Base-by-base conservation (phyloP, 129 eudicot genomes). In the Lactuca saligna region DNA sequence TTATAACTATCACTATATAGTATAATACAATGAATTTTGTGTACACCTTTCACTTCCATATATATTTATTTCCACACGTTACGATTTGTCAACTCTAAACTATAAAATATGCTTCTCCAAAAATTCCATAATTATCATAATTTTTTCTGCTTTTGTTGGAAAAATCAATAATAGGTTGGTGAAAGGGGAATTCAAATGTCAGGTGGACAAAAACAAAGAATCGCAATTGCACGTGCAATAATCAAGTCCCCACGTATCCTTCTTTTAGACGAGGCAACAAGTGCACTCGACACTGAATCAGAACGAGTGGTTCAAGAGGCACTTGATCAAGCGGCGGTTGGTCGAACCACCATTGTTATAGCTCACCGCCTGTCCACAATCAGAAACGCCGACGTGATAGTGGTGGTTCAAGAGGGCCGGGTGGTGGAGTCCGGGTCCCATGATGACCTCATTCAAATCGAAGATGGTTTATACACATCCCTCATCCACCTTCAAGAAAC, bases 331-430 rank as follows among this genome's bases (percentile, higher is more conserved):
- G 96, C 95, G 0, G 88, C 87, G 0, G 77, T 83, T 3, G 99
- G 97, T 41, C 87, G 96, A 68, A 89, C 97, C 79, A 89, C 99
- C 59, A 87, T 94, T 63, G 74, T 85, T 57, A 83, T 94, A 35
- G 99, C 99, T 64, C 99, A 94, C 16, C 92, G 99, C 13, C 93
- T 94, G 69, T 89, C 99, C 50, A 94, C 99, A 31, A 87, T 94
- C 16, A 73, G 89, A 31, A 84, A 89, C 29, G 96, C 97, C 4
- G 96, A 94, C 77, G 64, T 85, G 14, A 94, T 94, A 9, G 86
- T 83, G 0, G 97, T 94, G 14, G 82, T 94, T 57, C 91, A 81
- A 15, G 76, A 87, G 6, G 99, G 99, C 4, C 85, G 84, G 54
- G 84, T 94, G 35, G 76, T 66, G 60, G 99, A 89, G 73, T 81